phyloP scores from a whole-genome alignment of 2,329 filamentous ascomycete genomes.

The Arthrobotrys megalospora region DNA sequence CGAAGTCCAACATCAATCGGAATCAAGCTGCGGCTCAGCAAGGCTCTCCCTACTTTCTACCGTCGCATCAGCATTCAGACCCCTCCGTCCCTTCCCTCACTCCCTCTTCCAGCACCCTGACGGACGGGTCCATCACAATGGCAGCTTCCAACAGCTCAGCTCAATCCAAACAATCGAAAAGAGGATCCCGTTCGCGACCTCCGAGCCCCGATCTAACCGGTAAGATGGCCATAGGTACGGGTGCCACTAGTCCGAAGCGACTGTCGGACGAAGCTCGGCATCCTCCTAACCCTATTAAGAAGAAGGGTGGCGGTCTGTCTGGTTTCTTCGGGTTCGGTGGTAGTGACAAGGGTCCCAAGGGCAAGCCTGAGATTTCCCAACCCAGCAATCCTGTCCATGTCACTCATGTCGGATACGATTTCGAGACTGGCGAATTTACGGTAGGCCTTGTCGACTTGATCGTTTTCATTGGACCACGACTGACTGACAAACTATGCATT shows the following conservation, averaged over 20 bases:
- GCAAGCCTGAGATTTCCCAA: slow-evolving; percentile 94
- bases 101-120: slow-evolving; percentile 30
- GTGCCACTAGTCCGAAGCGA: slow-evolving; percentile 76
- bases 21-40: slow-evolving; percentile 38
- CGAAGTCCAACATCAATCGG: slow-evolving; percentile 44
- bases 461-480: slow-evolving; percentile 32
- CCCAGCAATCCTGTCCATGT: slow-evolving; percentile 98
- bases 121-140: slow-evolving; percentile 45
- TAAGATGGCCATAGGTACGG: slow-evolving; percentile 63
- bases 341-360: slow-evolving; percentile 79
- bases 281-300: slow-evolving; percentile 74
- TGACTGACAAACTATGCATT: slow-evolving; percentile 36
- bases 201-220: slow-evolving; percentile 58
- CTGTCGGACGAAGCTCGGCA: slow-evolving; percentile 83
- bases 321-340: slow-evolving; percentile 84
- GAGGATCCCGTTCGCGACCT: slow-evolving; percentile 53
- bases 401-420: slow-evolving; percentile 97
- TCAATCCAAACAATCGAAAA: slow-evolving; percentile 43
- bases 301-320: slow-evolving; percentile 91
- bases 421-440: slow-evolving; percentile 94
- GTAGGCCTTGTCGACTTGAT: slow-evolving; percentile 71
- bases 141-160: slow-evolving; percentile 35
- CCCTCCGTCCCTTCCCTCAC: slow-evolving; percentile 45
- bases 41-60: slow-evolving; percentile 42
- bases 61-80: slow-evolving; percentile 46